Base-by-base conservation (phyloP, 2,329 filamentous ascomycete genomes). In the Verticillium dahliae region DNA sequence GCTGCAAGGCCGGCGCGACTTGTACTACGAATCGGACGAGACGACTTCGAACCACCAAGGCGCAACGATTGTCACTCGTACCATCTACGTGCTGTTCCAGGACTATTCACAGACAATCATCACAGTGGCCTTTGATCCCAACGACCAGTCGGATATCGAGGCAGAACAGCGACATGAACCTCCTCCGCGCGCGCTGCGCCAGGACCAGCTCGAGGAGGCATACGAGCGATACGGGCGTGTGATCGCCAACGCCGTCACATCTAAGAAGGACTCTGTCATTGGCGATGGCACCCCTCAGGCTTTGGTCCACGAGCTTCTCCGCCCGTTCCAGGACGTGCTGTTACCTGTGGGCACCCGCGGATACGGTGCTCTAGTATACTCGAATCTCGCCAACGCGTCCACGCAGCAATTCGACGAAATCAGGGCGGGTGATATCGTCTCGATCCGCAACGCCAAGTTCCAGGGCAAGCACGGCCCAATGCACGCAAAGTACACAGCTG, bases 51-150 rank as follows among this genome's bases (percentile, higher is more conserved):
- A 84, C 11, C 87, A 88, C 65, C 85, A 88, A 14, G 88, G 89
- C 34, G 87, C 90, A 33, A 86, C 86, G 0, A 83, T 82, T 1
- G 79, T 96, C 22, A 90, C 89, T 6, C 93, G 93, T 66, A 87
- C 93, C 63, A 82, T 97, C 52, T 95, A 90, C 68, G 80, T 98
- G n/a, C 78, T 99, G 9, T 99, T 91, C 78, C 88, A 92, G 69
- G 95, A 99, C 76, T 99, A 99, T 74, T 97, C 93, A 18, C 95
- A 98, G 73, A 98, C 94, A 0, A 82, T 96, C 65, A 85, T 99
- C 69, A 92, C 89, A 0, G 90, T 88, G 18, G 87, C 83, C 58
- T 98, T 90, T 73, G 90, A 97, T 72, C 80, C 88, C 1, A 84
- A 87, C 60, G 87, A 96, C 70, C 83, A 90, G 3, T 80, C 84